These are phyloP conservation scores for Collybia sordida DNA, from an alignment of 768 basidiomycete genomes.

Conservation along the genomic window DNA sequence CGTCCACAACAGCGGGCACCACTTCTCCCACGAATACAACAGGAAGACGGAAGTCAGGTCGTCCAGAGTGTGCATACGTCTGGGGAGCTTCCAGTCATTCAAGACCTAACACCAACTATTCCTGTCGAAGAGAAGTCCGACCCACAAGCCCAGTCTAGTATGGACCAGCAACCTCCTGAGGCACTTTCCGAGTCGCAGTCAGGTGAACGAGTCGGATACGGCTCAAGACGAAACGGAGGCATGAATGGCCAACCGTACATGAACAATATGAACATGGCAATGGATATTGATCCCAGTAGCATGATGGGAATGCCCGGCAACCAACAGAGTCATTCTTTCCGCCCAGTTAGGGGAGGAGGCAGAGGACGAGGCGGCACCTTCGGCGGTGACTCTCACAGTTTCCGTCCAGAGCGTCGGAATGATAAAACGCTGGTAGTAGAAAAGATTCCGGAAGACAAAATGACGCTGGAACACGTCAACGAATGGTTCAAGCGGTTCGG, in stretches of 20 bases:
- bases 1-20: conserved; percentile 54
- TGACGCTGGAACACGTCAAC: conserved; percentile 76
- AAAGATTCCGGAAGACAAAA: conserved; percentile 86
- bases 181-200: conserved; percentile 4
- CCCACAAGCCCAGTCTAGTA: conserved; percentile 15
- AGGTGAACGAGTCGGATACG: conserved; percentile 11
- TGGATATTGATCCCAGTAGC: conserved; percentile 30
- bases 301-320: conserved; percentile 30
- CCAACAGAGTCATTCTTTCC: conserved; percentile 25
- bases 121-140: conserved; percentile 32
- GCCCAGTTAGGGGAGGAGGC: conserved; percentile 31
- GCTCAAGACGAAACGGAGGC: conserved; percentile 19
- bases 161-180: conserved; percentile 14
- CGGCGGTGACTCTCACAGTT: conserved; percentile 60
- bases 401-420: conserved; percentile 64
- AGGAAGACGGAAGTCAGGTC: conserved; percentile 48
- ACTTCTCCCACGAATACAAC: conserved; percentile 52
- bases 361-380: conserved; percentile 60
- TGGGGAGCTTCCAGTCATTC: conserved; percentile 81
- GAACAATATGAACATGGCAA: conserved; percentile 20
- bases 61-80: conserved; percentile 41
- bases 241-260: conserved; percentile 21
- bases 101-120: conserved; percentile 70
- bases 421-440: conserved; percentile 90
- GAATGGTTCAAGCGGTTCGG: conserved; percentile 93